A percentile compares a stretch with the other conserved stretches of the same genome.
phyloP scores from a whole-genome alignment of 2,329 filamentous ascomycete species.

The Aspergillus sp. region DNA sequence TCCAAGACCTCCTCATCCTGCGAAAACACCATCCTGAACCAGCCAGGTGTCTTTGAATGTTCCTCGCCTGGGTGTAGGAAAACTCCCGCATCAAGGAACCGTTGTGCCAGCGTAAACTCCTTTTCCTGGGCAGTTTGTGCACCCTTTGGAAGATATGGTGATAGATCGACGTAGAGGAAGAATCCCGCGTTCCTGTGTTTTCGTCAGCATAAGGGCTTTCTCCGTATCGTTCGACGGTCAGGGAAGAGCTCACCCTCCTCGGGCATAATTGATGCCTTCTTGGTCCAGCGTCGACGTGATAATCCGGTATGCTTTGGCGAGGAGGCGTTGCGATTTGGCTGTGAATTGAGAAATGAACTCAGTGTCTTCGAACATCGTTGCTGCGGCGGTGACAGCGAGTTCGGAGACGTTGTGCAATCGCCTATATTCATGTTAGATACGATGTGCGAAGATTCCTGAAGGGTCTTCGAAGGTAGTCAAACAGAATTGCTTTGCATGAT shows the following conservation, averaged over 20 bases:
- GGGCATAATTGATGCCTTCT: slow-evolving; percentile 37
- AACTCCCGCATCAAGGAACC: slow-evolving; percentile 47
- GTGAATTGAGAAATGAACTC: slow-evolving; percentile 35
- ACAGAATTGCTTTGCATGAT: slow-evolving; percentile 27
- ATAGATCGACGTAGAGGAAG: slow-evolving; percentile 45
- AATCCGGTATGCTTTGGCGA: slow-evolving; percentile 27
- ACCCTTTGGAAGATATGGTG: slow-evolving; percentile 35
- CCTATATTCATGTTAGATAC: slow-evolving; percentile 11
- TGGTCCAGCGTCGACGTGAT: slow-evolving; percentile 32
- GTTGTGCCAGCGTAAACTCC: slow-evolving; percentile 47
- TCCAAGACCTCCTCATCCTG: slow-evolving; percentile 32
- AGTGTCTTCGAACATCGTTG: slow-evolving; percentile 28
- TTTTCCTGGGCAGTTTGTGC: slow-evolving; percentile 24
- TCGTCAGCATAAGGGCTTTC: not conserved
- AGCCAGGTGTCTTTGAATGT: slow-evolving; percentile 46
- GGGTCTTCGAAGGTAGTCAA: slow-evolving; percentile 1
- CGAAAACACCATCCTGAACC: slow-evolving; percentile 55
- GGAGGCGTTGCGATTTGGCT: slow-evolving; percentile 18
- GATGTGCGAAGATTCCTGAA: no score
- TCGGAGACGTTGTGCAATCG: slow-evolving; percentile 26
- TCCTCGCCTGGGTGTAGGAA: slow-evolving; percentile 51
- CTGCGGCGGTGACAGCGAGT: slow-evolving; percentile 28
- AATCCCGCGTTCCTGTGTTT: slow-evolving; percentile 42
- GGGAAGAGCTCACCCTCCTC: slow-evolving; percentile 26
- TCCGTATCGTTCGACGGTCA: not conserved